Conservation (phyloP, 768 basidiomycete species). For the Antrodiella citrinella region DNA sequence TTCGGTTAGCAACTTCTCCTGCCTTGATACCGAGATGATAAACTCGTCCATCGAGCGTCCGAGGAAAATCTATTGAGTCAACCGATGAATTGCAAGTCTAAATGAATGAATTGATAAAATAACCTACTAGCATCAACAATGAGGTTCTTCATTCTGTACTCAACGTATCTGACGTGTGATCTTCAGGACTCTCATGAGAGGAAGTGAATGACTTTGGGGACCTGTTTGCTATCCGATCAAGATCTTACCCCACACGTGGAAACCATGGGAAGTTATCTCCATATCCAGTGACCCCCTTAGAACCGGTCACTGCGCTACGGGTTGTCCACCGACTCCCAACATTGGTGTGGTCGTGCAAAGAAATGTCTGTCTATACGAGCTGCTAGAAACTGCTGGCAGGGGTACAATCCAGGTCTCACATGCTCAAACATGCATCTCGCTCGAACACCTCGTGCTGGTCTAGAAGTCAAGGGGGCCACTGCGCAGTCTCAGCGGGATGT, state of each 20-base stretch:
- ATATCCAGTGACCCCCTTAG: too few species aligned
- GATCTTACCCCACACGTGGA: background rate
- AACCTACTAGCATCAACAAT: conserved; percentile 62
- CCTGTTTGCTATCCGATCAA: background rate
- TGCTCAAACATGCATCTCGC: background rate
- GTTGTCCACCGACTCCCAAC: too few species aligned
- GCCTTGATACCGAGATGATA: conserved; percentile 72
- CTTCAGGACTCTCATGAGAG: background rate
- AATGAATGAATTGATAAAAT: background rate
- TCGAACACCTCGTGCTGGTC: background rate
- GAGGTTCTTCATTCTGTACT: conserved; percentile 47
- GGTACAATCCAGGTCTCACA: background rate
- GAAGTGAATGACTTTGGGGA: background rate
- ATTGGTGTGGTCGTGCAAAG: too few species aligned
- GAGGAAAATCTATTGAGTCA: conserved; percentile 56
- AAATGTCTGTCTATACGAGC: too few species aligned
- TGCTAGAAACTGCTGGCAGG: too few species aligned
- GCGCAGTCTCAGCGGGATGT: too few species aligned
- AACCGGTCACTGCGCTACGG: too few species aligned
- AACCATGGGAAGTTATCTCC: background rate
- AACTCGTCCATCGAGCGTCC: conserved; percentile 62
- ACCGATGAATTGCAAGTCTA: background rate
- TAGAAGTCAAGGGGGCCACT: too few species aligned
- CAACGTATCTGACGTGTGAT: background rate
- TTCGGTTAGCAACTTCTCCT: conserved; percentile 76